Conservation (phyloP, 768 basidiomycete species). For the Trametopsis cervina region DNA sequence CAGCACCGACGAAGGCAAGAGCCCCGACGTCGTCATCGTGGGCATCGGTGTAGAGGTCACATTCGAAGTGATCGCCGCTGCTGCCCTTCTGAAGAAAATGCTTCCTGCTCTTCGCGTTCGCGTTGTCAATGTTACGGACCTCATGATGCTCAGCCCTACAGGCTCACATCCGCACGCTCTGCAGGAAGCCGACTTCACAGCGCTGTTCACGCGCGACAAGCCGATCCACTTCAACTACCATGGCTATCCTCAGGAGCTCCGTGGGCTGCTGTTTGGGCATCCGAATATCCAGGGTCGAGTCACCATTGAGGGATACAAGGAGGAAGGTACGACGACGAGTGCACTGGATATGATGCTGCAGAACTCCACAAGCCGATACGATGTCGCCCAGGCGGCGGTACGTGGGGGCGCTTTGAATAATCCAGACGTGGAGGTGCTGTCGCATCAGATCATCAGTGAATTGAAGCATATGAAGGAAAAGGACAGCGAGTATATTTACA, state of each 20-base stretch:
- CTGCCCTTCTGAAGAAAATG: constrained; percentile 64
- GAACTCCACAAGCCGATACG: constrained; percentile 61
- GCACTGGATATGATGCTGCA: constrained; percentile 84
- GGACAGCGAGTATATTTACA: constrained; percentile 54
- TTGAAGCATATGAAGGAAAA: constrained; percentile 56
- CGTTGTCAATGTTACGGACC: constrained; percentile 85
- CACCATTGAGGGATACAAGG: constrained; percentile 56
- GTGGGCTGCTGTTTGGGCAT: constrained; percentile 51
- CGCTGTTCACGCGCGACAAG: constrained; percentile 65
- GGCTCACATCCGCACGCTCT: constrained; percentile 77
- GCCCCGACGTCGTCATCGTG: constrained; percentile 77
- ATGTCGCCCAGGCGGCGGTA: constrained; percentile 57
- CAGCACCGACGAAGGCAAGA: constrained; percentile 61
- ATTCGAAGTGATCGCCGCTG: constrained; percentile 84
- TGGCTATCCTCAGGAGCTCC: constrained; percentile 66
- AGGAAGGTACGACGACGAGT: constrained; percentile 77
- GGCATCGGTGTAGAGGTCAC: constrained; percentile 87
- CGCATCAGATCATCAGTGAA: constrained; percentile 49
- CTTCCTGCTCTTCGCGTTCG: constrained; percentile 72
- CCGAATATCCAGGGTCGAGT: constrained; percentile 37
- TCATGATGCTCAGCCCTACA: constrained; percentile 70
- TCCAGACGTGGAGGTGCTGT: constrained; percentile 44
- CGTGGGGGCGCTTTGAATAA: constrained; percentile 48
- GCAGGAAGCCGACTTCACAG: constrained; percentile 49
- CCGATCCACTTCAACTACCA: constrained; percentile 81